Evolutionary conservation across 345 rosid species (phyloP).

Genomic region (Anastatica hierochuntica): DNA sequence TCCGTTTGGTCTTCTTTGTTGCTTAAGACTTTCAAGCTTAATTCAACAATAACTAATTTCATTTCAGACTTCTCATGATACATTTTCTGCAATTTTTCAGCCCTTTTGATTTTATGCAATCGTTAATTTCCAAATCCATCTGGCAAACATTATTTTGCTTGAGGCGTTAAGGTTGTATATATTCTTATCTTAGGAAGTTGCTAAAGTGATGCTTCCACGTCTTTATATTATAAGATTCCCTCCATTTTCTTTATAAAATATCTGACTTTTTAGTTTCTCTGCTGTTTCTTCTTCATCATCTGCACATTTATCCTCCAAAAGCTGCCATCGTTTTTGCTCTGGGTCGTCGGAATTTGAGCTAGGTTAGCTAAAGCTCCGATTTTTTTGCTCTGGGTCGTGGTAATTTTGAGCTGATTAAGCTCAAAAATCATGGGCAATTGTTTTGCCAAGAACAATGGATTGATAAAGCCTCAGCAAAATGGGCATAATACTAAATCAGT

Average conservation of each 20-base stretch:
- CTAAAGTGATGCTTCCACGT: background rate
- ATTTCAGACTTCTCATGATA: conserved; percentile 23
- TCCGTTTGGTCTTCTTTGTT: too few relatives aligned
- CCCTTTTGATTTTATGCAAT: background rate
- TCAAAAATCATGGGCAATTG: conserved; percentile 44
- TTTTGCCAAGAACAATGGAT: conserved; percentile 33
- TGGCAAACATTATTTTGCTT: conserved; percentile 16
- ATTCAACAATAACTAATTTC: background rate
- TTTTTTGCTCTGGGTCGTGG: conserved; percentile 9
- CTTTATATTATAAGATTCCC: background rate
- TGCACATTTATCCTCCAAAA: background rate
- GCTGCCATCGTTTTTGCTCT: background rate
- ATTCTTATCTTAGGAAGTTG: too few relatives aligned
- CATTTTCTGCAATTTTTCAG: conserved; percentile 8
- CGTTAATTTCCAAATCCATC: background rate
- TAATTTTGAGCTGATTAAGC: background rate
- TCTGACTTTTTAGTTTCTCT: background rate
- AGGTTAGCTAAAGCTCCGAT: conserved; percentile 5
- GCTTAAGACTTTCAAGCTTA: too few relatives aligned
- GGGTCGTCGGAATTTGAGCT: conserved; percentile 13
- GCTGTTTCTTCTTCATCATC: background rate
- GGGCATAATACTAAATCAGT: conserved; percentile 35
- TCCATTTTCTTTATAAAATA: too few relatives aligned
- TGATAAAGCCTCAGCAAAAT: conserved; percentile 26
- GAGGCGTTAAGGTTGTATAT: conserved; percentile 10